phyloP scores from a whole-genome alignment of 2,329 filamentous ascomycete species.

The Stachybotrys echinatus region DNA sequence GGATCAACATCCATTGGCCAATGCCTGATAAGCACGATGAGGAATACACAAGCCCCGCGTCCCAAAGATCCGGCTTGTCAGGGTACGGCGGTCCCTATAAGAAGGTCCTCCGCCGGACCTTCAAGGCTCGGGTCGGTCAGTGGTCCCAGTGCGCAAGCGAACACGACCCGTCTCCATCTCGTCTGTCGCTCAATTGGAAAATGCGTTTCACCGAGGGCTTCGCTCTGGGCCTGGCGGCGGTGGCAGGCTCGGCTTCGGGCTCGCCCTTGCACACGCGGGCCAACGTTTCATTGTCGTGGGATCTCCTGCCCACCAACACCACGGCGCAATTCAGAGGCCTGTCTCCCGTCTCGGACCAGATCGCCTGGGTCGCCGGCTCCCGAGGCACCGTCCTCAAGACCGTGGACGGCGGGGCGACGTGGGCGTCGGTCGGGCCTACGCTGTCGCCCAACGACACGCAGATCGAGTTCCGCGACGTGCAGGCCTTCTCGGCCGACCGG shows the following conservation, averaged over 20 bases:
- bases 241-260: background rate
- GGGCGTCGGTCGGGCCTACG: constrained; percentile 22
- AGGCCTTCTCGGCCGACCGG: constrained; percentile 34
- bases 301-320: constrained; percentile 16
- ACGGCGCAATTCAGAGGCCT: constrained; percentile 23
- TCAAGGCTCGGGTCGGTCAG: no score
- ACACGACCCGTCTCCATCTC: no score
- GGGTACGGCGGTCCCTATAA: background rate
- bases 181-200: background rate
- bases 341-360: constrained; percentile 19
- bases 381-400: constrained; percentile 22
- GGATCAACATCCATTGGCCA: background rate
- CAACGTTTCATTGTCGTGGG: constrained; percentile 11
- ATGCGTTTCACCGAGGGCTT: background rate
- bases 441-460: constrained; percentile 12
- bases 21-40: background rate
- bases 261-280: background rate
- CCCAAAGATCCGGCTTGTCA: background rate
- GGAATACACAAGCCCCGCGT: background rate
- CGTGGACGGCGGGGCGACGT: constrained; percentile 20
- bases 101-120: no score
- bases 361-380: constrained; percentile 25
- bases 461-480: constrained; percentile 26
- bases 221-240: background rate
- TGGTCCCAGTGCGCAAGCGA: background rate